Evolutionary conservation across 495 filamentous ascomycete genomes (phyloP), one percentile per base, ranked within the genome.

Genomic region (Daldinia bambusicola): DNA sequence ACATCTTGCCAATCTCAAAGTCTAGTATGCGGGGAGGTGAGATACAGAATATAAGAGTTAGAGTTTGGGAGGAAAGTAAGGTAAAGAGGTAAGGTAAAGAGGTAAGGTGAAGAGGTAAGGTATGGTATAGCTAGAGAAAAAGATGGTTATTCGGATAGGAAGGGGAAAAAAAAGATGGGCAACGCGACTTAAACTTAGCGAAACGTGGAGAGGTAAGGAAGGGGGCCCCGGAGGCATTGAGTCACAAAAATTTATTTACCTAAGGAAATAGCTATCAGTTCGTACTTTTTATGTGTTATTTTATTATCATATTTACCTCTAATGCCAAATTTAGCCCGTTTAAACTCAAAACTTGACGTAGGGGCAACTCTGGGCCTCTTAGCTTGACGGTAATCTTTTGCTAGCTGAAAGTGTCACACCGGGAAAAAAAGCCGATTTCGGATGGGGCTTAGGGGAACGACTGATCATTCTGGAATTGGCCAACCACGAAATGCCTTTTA

Each of bases 1-100:
- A 88, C 86, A 88, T 88, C 57, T 75, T 86, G 79, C 67, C 52
- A 45, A 37, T 8, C 26, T 53, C 14, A 34, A 50, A 45, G 45
- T 18, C n/a, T 16, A 50, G 40, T 61, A 30, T 31, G 57, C 22
- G 41, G 7, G 41, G 57, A 31, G 18, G 31, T 30, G 31, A 10
- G 6, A 60, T 37, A 10, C 14, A 50, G 59, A 22, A 48, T 66
- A 45, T 43, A 18, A 65, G 20, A 3, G 62, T 40, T 66, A 4
- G 51, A 26, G 32, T 61, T 59, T 36, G 55, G 37, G 12, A 20
- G 37, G 40, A 53, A 36, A 10, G 34, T 36, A 36, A 36, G 34
- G 6, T 36, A 26, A 26, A 26, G 26, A 26, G 3, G 26, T 26
- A 26, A 26, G 26, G 26, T 26, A 26, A n/a, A n/a, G n/a, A n/a